A percentile compares a stretch with the other conserved stretches of the same genome.
Conservation (phyloP, 257 asterid species). For the Rhazya stricta region DNA sequence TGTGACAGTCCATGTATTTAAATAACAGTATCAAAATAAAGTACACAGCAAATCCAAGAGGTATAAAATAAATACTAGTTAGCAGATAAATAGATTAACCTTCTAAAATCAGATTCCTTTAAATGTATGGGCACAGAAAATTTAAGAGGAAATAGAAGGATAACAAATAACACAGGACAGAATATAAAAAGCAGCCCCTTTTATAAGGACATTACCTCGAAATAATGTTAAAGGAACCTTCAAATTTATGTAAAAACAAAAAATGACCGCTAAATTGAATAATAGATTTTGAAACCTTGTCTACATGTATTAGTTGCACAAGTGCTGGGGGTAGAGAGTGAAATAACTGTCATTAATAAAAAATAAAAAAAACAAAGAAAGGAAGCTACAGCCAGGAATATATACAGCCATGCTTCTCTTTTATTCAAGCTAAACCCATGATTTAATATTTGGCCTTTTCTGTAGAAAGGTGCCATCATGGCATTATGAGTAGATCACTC, state of each 20-base stretch:
- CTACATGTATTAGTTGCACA: too few species aligned
- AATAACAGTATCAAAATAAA: background rate
- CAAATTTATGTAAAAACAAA: background rate
- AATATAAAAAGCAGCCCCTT: background rate
- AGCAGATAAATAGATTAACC: background rate
- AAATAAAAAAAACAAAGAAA: too few species aligned
- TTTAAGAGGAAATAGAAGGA: background rate
- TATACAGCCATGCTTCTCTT: too few species aligned
- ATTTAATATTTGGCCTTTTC: background rate
- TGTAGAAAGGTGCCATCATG: background rate
- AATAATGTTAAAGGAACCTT: background rate
- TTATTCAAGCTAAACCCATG: too few species aligned
- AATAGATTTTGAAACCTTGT: too few species aligned
- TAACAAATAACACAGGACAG: background rate
- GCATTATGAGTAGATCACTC: too few species aligned
- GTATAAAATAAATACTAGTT: too few species aligned
- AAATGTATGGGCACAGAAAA: background rate
- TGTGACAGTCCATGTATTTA: conserved; percentile 61
- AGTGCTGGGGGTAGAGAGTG: too few species aligned
- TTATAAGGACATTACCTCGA: background rate
- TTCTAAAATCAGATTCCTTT: background rate
- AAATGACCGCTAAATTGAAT: background rate
- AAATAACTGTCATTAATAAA: too few species aligned
- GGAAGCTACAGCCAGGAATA: too few species aligned
- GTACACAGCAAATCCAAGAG: background rate